phyloP scores from a whole-genome alignment of 768 basidiomycete genomes.

The Termitomyces bulborhizus region DNA sequence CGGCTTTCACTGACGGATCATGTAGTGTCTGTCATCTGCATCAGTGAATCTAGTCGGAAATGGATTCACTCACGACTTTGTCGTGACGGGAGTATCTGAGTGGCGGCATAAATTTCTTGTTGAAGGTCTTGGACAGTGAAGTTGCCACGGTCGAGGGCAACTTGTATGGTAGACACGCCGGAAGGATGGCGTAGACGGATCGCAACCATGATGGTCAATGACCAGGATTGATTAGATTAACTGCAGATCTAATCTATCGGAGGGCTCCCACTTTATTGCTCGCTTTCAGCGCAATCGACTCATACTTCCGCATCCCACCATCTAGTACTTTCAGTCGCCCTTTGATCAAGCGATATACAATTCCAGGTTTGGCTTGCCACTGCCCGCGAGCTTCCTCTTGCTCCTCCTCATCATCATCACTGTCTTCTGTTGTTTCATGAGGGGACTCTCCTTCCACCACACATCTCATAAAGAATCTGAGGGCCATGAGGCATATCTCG shows the following conservation, averaged over 20 bases:
- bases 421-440: constrained; percentile 11
- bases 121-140: constrained; percentile 72
- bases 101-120: constrained; percentile 57
- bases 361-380: constrained; percentile 17
- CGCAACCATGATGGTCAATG: constrained; percentile 45
- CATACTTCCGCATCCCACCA: constrained; percentile 21
- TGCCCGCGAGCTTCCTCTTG: constrained; percentile 9
- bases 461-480: constrained; percentile 22
- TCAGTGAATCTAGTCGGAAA: neutral
- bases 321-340: constrained; percentile 17
- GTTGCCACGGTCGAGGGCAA: constrained; percentile 45
- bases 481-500: neutral
- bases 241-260: constrained; percentile 11
- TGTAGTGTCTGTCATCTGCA: neutral
- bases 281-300: constrained; percentile 16
- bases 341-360: constrained; percentile 18
- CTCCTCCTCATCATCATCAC: constrained; percentile 13
- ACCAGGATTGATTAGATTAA: constrained; percentile 1
- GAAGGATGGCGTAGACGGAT: constrained; percentile 81
- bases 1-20: constrained; percentile 55
- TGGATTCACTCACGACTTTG: constrained; percentile 63
- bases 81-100: constrained; percentile 67
- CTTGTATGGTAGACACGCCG: constrained; percentile 72
- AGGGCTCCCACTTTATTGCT: constrained; percentile 8
- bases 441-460: constrained; percentile 21